Evolutionary conservation across 2,329 filamentous ascomycete species (phyloP).

Genomic region (Fusarium kyushuense): DNA sequence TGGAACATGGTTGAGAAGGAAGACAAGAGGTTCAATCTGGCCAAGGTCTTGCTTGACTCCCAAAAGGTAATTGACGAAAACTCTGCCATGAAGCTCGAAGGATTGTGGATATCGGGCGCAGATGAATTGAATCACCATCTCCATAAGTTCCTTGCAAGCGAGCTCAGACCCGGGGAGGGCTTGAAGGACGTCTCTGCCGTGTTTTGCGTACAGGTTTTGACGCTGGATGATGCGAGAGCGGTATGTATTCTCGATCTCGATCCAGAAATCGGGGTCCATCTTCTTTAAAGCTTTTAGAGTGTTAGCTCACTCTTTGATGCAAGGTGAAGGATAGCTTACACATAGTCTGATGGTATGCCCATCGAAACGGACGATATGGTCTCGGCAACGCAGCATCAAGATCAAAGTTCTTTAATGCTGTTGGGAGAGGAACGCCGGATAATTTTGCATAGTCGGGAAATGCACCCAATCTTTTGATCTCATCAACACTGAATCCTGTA

Average conservation of each 20-base stretch:
- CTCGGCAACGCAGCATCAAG: conserved; percentile 75
- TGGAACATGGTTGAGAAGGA: conserved; percentile 81
- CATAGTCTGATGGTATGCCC: conserved; percentile 93
- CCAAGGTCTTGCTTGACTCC: conserved; percentile 70
- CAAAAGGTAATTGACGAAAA: conserved; percentile 78
- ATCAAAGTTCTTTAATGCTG: conserved; percentile 73
- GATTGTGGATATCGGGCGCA: conserved; percentile 80
- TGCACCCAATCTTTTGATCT: conserved; percentile 76
- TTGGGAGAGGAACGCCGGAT: conserved; percentile 78
- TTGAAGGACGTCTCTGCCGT: conserved; percentile 74
- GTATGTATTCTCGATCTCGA: conserved; percentile 87
- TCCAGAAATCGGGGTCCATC: conserved; percentile 85
- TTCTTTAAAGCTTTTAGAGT: conserved; percentile 74
- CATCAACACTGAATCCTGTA: conserved; percentile 76
- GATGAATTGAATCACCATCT: conserved; percentile 85
- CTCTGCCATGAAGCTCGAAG: conserved; percentile 71
- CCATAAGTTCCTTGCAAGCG: conserved; percentile 87
- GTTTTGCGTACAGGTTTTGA: conserved; percentile 70
- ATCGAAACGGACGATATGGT: conserved; percentile 84
- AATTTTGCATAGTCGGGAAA: conserved; percentile 84
- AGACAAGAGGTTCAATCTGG: conserved; percentile 72
- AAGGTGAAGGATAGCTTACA: conserved; percentile 61
- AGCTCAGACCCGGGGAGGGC: conserved; percentile 80
- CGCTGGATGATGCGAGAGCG: conserved; percentile 75
- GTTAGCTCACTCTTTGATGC: conserved; percentile 48